These are phyloP conservation scores for Neofusicoccum umdonicola DNA, from an alignment of 2,329 filamentous ascomycete species.

Conservation along the genomic window DNA sequence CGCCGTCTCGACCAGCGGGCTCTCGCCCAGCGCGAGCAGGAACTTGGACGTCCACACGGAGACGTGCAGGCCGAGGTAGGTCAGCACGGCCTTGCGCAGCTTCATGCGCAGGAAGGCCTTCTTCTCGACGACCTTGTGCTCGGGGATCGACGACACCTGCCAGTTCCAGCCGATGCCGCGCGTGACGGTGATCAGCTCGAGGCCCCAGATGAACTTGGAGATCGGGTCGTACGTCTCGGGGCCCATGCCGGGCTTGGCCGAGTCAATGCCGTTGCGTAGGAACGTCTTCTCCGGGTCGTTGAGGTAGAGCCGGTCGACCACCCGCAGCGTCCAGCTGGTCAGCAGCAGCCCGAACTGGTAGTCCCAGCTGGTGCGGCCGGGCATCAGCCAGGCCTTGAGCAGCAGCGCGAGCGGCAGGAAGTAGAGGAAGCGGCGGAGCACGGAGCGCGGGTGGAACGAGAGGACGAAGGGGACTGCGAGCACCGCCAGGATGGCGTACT, in stretches of 20 bases:
- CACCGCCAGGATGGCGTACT: too few relatives aligned
- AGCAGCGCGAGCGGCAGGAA: too few relatives aligned
- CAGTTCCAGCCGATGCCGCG: background rate
- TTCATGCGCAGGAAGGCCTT: background rate
- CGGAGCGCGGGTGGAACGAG: too few relatives aligned
- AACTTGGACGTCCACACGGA: too few relatives aligned
- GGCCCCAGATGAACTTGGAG: background rate
- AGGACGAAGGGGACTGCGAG: too few relatives aligned
- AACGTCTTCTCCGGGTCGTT: background rate
- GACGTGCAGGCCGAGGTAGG: too few relatives aligned
- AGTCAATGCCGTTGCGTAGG: background rate
- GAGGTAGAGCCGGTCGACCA: background rate
- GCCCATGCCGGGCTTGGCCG: background rate
- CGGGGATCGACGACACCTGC: background rate
- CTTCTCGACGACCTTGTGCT: background rate
- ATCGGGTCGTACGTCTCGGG: background rate
- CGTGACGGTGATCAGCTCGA: background rate
- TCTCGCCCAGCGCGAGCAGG: too few relatives aligned
- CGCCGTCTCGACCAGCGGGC: too few relatives aligned
- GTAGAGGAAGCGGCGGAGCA: too few relatives aligned
- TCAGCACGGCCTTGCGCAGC: too few relatives aligned
- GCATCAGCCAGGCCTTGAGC: background rate
- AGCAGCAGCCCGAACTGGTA: background rate
- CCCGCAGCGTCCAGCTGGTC: background rate
- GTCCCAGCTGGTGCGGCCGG: background rate